These are phyloP conservation scores for Penicillium sp. DNA, from an alignment of 2,329 filamentous ascomycete genomes.

Conservation along the genomic window DNA sequence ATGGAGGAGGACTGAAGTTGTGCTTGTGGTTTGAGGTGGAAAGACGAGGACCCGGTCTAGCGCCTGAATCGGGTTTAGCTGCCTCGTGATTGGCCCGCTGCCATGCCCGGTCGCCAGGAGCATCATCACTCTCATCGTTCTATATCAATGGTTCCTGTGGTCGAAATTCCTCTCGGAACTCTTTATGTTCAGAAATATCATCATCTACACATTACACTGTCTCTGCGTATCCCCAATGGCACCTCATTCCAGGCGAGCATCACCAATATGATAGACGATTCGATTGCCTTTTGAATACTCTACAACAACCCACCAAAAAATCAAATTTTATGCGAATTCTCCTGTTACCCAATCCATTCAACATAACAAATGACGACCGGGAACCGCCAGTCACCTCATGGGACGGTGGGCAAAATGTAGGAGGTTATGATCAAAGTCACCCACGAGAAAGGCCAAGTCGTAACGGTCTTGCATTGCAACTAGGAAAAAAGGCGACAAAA, in stretches of 20 bases:
- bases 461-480: slow-evolving; percentile 37
- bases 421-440: slow-evolving; percentile 11
- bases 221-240: too few species aligned
- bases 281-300: slow-evolving; percentile 5
- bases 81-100: slow-evolving; percentile 30
- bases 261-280: slow-evolving; percentile 1
- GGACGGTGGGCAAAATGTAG: slow-evolving; percentile 5
- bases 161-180: too few species aligned
- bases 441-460: slow-evolving; percentile 26
- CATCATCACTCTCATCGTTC: slow-evolving; percentile 12
- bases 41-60: slow-evolving; percentile 37
- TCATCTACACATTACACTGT: too few species aligned
- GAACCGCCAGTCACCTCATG: too few species aligned
- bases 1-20: slow-evolving; percentile 31
- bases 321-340: too few species aligned
- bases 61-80: slow-evolving; percentile 31
- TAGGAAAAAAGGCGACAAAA: slow-evolving; percentile 21
- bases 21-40: slow-evolving; percentile 39
- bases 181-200: too few species aligned
- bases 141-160: too few species aligned
- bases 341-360: slow-evolving; percentile 7
- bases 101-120: slow-evolving; percentile 16
- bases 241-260: not conserved
- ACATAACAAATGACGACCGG: too few species aligned
- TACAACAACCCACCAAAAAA: slow-evolving; percentile 6